A percentile compares a stretch with the other conserved stretches of the same genome.
These are phyloP conservation scores for Pleurozium schreberi DNA, from an alignment of 225 moss, liverwort and hornwort species.

Conservation along the genomic window DNA sequence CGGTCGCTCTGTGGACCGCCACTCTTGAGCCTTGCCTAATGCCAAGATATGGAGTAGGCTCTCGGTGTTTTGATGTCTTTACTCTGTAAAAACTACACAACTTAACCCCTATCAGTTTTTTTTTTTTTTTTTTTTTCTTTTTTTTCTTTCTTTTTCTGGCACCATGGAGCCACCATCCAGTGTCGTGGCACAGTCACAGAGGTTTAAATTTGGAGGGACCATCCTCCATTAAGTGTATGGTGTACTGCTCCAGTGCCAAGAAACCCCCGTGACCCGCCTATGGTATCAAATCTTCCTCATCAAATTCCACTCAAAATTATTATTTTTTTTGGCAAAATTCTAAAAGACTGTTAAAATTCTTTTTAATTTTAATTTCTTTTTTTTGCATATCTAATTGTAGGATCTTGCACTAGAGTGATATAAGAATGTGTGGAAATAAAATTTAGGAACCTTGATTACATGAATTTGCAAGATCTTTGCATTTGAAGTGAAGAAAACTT, in stretches of 20 bases:
- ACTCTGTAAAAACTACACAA: not conserved
- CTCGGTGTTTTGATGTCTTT: not conserved
- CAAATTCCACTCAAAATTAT: not conserved
- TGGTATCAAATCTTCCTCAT: no score
- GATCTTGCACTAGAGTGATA: not conserved
- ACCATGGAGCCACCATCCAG: no score
- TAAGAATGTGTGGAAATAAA: not conserved
- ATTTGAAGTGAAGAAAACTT: not conserved
- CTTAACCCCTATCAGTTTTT: not conserved
- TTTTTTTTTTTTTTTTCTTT: no score
- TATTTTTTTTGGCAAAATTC: not conserved
- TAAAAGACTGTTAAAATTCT: no score
- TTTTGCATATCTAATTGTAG: not conserved
- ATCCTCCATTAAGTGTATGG: no score
- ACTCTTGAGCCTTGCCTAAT: not conserved
- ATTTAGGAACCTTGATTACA: no score
- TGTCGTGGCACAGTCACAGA: no score
- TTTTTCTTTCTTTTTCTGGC: no score
- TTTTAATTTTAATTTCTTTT: no score
- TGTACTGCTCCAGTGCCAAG: no score
- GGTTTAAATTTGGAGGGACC: no score
- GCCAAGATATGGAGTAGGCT: not conserved
- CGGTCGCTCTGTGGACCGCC: not conserved
- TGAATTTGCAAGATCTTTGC: not conserved
- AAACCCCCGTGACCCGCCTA: no score